Percentiles rank a stretch among this genome's conserved stretches.
These are phyloP conservation scores for Aeminium ludgeri DNA, from an alignment of 495 filamentous ascomycete genomes.

Conservation along the genomic window DNA sequence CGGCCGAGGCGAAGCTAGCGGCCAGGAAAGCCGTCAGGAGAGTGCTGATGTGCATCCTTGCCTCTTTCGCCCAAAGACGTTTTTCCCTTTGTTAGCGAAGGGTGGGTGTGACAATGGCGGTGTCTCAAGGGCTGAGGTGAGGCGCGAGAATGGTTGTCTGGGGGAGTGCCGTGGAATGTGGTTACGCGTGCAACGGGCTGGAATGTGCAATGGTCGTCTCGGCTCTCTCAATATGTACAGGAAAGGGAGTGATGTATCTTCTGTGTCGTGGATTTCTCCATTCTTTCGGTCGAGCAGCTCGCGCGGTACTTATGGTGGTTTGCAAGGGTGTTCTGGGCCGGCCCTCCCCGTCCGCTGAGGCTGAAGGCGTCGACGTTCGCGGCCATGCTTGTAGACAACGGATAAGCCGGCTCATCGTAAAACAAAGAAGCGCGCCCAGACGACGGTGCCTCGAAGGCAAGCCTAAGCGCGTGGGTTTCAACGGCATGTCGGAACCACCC, in stretches of 20 bases:
- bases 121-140: too few relatives aligned
- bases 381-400: neutral
- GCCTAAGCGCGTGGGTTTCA: too few relatives aligned
- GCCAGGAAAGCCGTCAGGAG: neutral
- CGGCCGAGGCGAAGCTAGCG: neutral
- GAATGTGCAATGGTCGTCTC: too few relatives aligned
- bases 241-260: neutral
- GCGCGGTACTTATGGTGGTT: slow-evolving; percentile 1
- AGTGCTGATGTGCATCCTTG: neutral
- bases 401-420: neutral
- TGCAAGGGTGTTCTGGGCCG: neutral
- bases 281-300: neutral
- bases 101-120: too few relatives aligned
- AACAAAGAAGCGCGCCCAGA: neutral
- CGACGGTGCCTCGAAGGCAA: neutral
- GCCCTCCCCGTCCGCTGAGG: neutral
- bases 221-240: too few relatives aligned
- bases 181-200: too few relatives aligned
- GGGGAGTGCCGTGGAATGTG: too few relatives aligned
- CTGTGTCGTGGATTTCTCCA: neutral
- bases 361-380: neutral
- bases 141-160: too few relatives aligned
- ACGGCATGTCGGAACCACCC: too few relatives aligned
- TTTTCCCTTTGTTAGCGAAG: too few relatives aligned
- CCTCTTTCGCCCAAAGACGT: too few relatives aligned